A percentile compares a stretch with the other conserved stretches of the same genome.
Evolutionary conservation across 495 filamentous ascomycete genomes (phyloP).

Genomic region (Trichocladium uniseriatum): DNA sequence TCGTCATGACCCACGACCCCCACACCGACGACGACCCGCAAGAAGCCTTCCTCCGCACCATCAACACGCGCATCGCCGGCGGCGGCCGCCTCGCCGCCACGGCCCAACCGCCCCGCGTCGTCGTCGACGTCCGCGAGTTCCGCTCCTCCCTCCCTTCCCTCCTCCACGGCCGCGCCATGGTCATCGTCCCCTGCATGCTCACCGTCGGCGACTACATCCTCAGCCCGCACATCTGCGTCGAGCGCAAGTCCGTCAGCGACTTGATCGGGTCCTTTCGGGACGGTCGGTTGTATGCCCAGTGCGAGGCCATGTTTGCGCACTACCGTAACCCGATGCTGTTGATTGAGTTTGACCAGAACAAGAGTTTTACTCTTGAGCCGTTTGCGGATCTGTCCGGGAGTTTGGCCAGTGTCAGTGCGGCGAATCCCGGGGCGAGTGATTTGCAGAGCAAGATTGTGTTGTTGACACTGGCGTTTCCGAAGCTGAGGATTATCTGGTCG

Average conservation of each 20-base stretch:
- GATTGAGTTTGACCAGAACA: conserved; percentile 97
- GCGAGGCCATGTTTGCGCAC: conserved; percentile 86
- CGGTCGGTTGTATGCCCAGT: conserved; percentile 84
- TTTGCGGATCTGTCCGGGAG: conserved; percentile 74
- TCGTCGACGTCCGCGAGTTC: conserved; percentile 94
- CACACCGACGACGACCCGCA: conserved; percentile 70
- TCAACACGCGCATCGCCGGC: conserved; percentile 94
- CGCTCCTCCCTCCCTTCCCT: conserved; percentile 86
- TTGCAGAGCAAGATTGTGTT: conserved; percentile 88
- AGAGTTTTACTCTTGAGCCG: conserved; percentile 90
- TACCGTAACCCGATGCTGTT: conserved; percentile 87
- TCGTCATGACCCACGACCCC: conserved; percentile 73
- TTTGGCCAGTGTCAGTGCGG: conserved; percentile 42
- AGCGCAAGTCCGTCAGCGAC: conserved; percentile 88
- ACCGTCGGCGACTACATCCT: conserved; percentile 97
- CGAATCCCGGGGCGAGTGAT: conserved; percentile 52
- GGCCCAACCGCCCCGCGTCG: conserved; percentile 80
- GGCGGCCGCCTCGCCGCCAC: conserved; percentile 84
- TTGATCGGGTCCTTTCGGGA: conserved; percentile 85
- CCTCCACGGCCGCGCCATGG: conserved; percentile 74
- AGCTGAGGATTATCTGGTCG: conserved; percentile 86
- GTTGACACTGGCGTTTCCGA: conserved; percentile 85
- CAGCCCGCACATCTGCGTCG: conserved; percentile 80
- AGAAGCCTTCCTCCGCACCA: conserved; percentile 85
- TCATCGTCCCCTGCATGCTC: conserved; percentile 85